phyloP scores from a whole-genome alignment of 768 basidiomycete species.

The Psilocybe cyanescens region DNA sequence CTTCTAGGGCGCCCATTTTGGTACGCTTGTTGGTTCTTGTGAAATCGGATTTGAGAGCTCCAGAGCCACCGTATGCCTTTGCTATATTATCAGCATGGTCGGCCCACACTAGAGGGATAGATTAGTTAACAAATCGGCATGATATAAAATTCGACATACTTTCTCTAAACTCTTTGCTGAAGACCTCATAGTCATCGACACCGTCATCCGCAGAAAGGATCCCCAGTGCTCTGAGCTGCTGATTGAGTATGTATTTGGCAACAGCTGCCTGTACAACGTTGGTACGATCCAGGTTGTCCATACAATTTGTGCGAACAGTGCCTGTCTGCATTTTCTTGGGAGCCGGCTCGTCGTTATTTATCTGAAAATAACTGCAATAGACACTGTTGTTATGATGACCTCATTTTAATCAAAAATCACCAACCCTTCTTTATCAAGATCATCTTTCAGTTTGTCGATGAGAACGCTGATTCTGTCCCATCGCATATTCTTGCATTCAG shows the following conservation, averaged over 20 bases:
- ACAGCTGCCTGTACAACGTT: conserved; percentile 95
- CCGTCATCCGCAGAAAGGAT: conserved; percentile 70
- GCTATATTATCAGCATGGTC: conserved; percentile 94
- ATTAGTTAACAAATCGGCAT: background rate
- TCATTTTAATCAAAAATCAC: conserved; percentile 19
- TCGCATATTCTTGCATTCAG: conserved; percentile 91
- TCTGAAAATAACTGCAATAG: conserved; percentile 71
- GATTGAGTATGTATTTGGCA: conserved; percentile 82
- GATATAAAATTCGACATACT: conserved; percentile 52
- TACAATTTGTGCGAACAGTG: conserved; percentile 92
- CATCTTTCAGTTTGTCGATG: conserved; percentile 74
- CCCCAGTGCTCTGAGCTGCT: conserved; percentile 75
- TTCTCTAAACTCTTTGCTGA: conserved; percentile 86
- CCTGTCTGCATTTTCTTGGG: conserved; percentile 71
- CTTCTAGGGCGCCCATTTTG: conserved; percentile 76
- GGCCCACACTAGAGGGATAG: conserved; percentile 79
- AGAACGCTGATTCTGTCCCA: conserved; percentile 92
- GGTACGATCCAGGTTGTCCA: conserved; percentile 96
- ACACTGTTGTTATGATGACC: background rate
- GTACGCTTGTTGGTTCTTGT: conserved; percentile 93
- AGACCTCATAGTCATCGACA: conserved; percentile 81
- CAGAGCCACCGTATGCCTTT: conserved; percentile 91
- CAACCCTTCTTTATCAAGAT: conserved; percentile 71
- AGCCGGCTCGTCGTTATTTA: conserved; percentile 49
- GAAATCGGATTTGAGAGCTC: conserved; percentile 95